Base-by-base conservation (phyloP, 352 stramenopile species). In the Pythium rhizo-oryzae region DNA sequence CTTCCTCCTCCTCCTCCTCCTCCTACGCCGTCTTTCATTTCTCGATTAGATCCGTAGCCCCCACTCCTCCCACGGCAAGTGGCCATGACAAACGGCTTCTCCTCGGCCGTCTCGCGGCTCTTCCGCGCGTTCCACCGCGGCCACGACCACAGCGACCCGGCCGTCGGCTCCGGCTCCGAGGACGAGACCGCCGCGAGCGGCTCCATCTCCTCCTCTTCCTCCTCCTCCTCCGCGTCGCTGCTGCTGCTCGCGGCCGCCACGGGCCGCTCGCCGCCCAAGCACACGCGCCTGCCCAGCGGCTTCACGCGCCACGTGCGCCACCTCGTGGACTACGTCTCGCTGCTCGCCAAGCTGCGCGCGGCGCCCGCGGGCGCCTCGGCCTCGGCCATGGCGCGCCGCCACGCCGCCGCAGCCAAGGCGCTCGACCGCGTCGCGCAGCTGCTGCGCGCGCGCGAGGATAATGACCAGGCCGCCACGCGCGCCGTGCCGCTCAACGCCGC, bases 401-500 rank as follows among this genome's bases (percentile, higher is more conserved):
- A 67, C 50, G 69, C 63, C 11, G 62, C 69, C 4, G 59, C 67
- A 15, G 21, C 46, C 63, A 76, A 76, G 69, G 43, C 64, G 25
- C 37, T 76, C 37, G 69, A 71, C 53, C 69, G 69, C 59, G 25
- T 76, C 23, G 47, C 49, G 18, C 52, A 51, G 39, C 21, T 62
- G 50, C 58, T 75, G 12, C 39, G 37, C 24, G 61, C 69, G 24
- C 68, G 56, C 24, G 53, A 60, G 49, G 54, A 44, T n/a, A 62
- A 52, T 33, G 67, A 69, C 15, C 33, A 49, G 8, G 11, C 41
- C 23, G 57, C 46, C 23, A 74, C 50, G 16, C 69, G 66, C 37
- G 37, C 66, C 7, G 56, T 87, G 44, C 62, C 79, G 4, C 30
- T 87, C 7, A 74, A 79, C 52, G 74, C 57, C 58, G 77, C 72